Evolutionary conservation across 352 stramenopile genomes (phyloP).

Genomic region (Pythium aquatile): DNA sequence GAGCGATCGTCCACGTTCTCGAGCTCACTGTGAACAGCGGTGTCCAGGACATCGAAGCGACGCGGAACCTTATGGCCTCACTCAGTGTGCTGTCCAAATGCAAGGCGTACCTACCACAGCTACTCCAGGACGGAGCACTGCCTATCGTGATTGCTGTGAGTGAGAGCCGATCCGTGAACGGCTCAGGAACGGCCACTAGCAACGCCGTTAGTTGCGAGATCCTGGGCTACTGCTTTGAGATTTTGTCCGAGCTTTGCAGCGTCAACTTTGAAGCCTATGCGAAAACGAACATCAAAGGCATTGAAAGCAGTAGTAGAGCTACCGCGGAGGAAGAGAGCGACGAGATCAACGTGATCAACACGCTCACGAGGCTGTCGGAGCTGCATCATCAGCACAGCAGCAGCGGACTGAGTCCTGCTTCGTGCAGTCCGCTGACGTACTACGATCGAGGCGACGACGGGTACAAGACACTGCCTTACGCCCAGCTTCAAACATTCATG

Average conservation of each 20-base stretch:
- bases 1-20: conserved; percentile 52
- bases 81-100: conserved; percentile 52
- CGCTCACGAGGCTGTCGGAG: conserved; percentile 69
- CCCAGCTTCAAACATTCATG: conserved; percentile 57
- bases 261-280: conserved; percentile 53
- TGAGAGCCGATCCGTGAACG: conserved; percentile 26
- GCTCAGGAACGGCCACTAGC: background rate
- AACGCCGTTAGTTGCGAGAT: conserved; percentile 28
- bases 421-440: conserved; percentile 24
- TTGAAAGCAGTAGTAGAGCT: background rate
- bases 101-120: conserved; percentile 32
- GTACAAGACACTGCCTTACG: conserved; percentile 26
- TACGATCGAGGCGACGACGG: conserved; percentile 43
- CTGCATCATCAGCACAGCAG: conserved; percentile 26
- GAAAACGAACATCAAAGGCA: background rate
- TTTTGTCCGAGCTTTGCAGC: conserved; percentile 69
- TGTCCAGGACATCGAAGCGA: conserved; percentile 30
- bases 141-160: conserved; percentile 49
- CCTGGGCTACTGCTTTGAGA: conserved; percentile 60
- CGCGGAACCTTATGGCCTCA: conserved; percentile 48
- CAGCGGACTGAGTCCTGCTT: background rate
- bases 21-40: conserved; percentile 13
- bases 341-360: conserved; percentile 73
- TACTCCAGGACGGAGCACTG: conserved; percentile 57
- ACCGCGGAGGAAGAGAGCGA: conserved; percentile 14